Base-by-base conservation (phyloP, 2,329 filamentous ascomycete genomes). In the Trichoderma atrobrunneum region DNA sequence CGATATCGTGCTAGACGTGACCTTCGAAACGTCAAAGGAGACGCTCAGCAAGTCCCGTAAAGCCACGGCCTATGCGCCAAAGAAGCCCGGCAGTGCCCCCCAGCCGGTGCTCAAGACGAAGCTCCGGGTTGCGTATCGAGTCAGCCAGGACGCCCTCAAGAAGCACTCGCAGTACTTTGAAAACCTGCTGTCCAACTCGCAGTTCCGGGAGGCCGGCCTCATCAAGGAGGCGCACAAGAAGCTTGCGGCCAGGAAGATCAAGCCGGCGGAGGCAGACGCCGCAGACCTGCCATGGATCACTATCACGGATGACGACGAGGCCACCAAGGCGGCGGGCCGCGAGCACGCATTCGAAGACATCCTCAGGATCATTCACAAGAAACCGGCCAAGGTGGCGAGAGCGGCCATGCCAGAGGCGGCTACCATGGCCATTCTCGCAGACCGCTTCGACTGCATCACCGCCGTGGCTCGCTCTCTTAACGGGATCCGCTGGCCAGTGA, bases 91-190 rank as follows among this genome's bases (percentile, higher is more conserved):
- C 24, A 75, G 76, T 30, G 71, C 75, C 24, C 75, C 78, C 30
- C 78, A 76, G 60, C 79, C 81, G 8, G 74, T 77, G 6, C 75
- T 81, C 24, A 84, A 82, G 74, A 78, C 83, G 61, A 81, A 75
- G 63, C 76, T 84, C 34, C 80, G 81, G 26, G 78, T 85, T 39
- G 82, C 85, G 14, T 94, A 91, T 77, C 86, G 91, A 30, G 91
- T 92, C 57, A 85, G 86, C 65, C 82, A 90, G 1, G 82, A 82
- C 14, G 82, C 82, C 0, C 83, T 94, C 39, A 88, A 85, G 79
- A 84, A 84, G 73, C 85, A 88, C 73, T 94, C 92, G 6, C 87
- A 87, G 71, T 94, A 93, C 80, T 94, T 94, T 78, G 85, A 85
- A 70, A 89, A 88, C 71, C 85, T 94, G 18, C 84, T 94, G 3